A percentile compares a stretch with the other conserved stretches of the same genome.
These are phyloP conservation scores for Globisporangium abappressorium DNA, from an alignment of 352 stramenopile species.

Conservation along the genomic window DNA sequence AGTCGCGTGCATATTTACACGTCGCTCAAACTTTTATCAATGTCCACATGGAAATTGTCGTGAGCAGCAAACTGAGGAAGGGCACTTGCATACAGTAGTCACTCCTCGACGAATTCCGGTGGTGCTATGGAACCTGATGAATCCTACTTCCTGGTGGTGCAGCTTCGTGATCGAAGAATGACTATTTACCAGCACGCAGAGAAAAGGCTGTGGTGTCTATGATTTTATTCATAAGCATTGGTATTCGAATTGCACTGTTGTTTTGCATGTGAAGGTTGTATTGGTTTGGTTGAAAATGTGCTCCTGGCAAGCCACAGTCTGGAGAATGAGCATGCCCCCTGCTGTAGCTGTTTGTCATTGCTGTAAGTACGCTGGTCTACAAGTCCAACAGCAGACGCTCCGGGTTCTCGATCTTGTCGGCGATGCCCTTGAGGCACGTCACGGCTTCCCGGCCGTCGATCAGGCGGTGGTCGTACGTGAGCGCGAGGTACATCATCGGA, in stretches of 20 bases:
- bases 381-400: constrained; percentile 95
- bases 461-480: constrained; percentile 99
- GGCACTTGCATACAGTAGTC: too few relatives aligned
- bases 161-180: too few relatives aligned
- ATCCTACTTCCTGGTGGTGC: too few relatives aligned
- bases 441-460: constrained; percentile 98
- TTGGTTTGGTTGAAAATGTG: background rate
- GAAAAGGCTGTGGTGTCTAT: too few relatives aligned
- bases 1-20: too few relatives aligned
- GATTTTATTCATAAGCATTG: background rate
- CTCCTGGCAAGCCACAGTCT: background rate
- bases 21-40: too few relatives aligned
- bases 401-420: constrained; percentile 98
- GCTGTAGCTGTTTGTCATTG: background rate
- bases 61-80: too few relatives aligned
- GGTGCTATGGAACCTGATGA: too few relatives aligned
- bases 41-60: too few relatives aligned
- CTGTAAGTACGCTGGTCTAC: constrained; percentile 37
- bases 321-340: background rate
- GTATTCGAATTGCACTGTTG: background rate
- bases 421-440: constrained; percentile 97
- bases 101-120: too few relatives aligned
- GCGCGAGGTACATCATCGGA: constrained; percentile 99
- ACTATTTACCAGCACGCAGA: too few relatives aligned
- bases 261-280: background rate